Conservation (phyloP, 2,329 filamentous ascomycete species). For the Akanthomyces uredinophilus region DNA sequence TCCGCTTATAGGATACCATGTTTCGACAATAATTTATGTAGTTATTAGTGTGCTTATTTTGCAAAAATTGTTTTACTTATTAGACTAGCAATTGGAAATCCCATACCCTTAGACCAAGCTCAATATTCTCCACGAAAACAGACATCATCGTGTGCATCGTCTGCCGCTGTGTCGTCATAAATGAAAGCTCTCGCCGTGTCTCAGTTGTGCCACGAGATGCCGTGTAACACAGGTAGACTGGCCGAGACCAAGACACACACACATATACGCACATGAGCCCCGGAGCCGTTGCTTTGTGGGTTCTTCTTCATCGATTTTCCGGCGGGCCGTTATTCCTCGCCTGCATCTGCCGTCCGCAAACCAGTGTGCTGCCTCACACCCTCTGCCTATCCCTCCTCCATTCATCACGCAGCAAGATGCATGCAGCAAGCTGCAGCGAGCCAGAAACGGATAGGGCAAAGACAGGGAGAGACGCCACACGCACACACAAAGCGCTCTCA, state of each 20-base stretch:
- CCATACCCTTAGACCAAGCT: not conserved
- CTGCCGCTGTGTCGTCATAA: not conserved
- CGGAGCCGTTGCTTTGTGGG: not conserved
- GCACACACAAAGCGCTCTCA: not conserved
- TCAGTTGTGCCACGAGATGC: not conserved
- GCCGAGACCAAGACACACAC: not conserved
- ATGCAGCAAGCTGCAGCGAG: not conserved
- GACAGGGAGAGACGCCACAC: not conserved
- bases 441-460: not conserved
- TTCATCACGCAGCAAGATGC: not conserved
- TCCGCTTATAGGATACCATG: not conserved
- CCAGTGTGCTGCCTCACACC: not conserved
- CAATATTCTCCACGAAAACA: too few species aligned
- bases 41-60: not conserved
- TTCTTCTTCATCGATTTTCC: not conserved
- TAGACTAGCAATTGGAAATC: not conserved
- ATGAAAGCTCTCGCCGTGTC: not conserved
- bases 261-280: too few species aligned
- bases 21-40: not conserved
- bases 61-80: not conserved
- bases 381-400: not conserved
- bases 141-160: not conserved
- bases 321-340: not conserved
- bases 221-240: conserved; percentile 1
- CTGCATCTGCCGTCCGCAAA: not conserved